phyloP scores from a whole-genome alignment of 2,329 filamentous ascomycete species.

The Clathrospora elynae region DNA sequence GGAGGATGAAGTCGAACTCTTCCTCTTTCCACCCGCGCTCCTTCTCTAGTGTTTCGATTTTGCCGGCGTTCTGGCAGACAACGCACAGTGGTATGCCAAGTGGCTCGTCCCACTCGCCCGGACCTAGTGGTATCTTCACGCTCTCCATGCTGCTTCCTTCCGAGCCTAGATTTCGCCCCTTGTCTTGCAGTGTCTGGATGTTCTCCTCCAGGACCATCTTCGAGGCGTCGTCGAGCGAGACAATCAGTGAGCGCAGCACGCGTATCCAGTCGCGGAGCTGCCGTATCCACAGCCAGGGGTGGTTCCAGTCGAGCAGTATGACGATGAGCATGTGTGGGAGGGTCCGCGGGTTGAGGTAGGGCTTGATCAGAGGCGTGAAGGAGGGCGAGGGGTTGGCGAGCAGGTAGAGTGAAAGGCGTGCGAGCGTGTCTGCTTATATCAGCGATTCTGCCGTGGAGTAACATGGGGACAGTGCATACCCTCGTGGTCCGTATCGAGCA shows the following conservation, averaged over 20 bases:
- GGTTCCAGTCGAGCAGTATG: conserved; percentile 92
- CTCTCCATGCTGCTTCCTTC: conserved; percentile 41
- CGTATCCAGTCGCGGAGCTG: conserved; percentile 89
- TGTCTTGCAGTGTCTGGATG: conserved; percentile 77
- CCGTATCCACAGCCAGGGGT: conserved; percentile 90
- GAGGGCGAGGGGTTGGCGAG: conserved; percentile 82
- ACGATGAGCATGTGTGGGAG: conserved; percentile 86
- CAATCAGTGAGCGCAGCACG: conserved; percentile 76
- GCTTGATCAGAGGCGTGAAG: conserved; percentile 81
- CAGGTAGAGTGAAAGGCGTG: conserved; percentile 85
- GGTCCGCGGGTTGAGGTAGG: conserved; percentile 80
- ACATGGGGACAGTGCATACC: conserved; percentile 57
- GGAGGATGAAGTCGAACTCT: conserved; percentile 93
- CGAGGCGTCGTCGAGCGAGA: conserved; percentile 73
- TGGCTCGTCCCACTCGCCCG: conserved; percentile 91
- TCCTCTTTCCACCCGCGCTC: conserved; percentile 94
- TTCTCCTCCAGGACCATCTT: conserved; percentile 86
- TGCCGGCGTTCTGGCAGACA: conserved; percentile 94
- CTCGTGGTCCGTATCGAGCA: conserved; percentile 91
- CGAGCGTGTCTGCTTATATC: conserved; percentile 72
- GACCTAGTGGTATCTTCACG: conserved; percentile 73
- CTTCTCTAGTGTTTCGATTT: conserved; percentile 87
- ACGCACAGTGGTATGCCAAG: conserved; percentile 86
- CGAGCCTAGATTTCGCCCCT: conserved; percentile 34
- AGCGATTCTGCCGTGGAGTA: conserved; percentile 8